Evolutionary conservation across 106 monocot species (phyloP).

Genomic region (Dioscorea zingiberensis): DNA sequence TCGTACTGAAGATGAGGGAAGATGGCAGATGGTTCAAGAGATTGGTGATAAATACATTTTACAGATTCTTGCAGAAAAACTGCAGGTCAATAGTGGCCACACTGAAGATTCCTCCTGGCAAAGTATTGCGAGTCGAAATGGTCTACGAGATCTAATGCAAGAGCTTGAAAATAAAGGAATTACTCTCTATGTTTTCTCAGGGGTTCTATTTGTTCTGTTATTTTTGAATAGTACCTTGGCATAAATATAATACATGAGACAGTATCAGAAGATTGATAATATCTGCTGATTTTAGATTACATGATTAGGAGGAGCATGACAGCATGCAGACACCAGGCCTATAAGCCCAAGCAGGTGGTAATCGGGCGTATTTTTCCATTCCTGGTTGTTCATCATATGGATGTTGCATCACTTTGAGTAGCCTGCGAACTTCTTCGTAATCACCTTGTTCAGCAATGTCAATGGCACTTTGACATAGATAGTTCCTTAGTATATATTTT

Average conservation of each 20-base stretch:
- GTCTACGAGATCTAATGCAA: constrained; percentile 32
- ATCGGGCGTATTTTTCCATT: constrained; percentile 92
- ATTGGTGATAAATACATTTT: constrained; percentile 22
- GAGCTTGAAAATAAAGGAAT: neutral
- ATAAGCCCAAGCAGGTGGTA: constrained; percentile 97
- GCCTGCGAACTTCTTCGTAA: constrained; percentile 63
- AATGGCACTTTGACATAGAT: constrained; percentile 92
- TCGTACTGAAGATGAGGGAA: constrained; percentile 21
- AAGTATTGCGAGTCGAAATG: constrained; percentile 47
- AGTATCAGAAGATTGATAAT: neutral
- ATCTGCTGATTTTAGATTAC: neutral
- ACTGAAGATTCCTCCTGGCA: constrained; percentile 32
- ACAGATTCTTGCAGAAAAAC: constrained; percentile 66
- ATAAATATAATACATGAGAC: too few species aligned
- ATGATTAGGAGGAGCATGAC: constrained; percentile 84
- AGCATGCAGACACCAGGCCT: constrained; percentile 95
- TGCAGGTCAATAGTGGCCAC: constrained; percentile 35
- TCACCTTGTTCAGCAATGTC: constrained; percentile 93
- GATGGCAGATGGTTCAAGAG: constrained; percentile 11
- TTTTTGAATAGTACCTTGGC: too few species aligned
- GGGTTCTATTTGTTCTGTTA: too few species aligned
- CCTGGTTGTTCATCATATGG: constrained; percentile 90
- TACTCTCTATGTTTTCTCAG: too few species aligned
- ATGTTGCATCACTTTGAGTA: constrained; percentile 74
- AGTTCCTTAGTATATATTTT: constrained; percentile 86